Evolutionary conservation across 257 asterid species (phyloP), one percentile per base, ranked within the genome.

Genomic region (Galeopsis tetrahit): DNA sequence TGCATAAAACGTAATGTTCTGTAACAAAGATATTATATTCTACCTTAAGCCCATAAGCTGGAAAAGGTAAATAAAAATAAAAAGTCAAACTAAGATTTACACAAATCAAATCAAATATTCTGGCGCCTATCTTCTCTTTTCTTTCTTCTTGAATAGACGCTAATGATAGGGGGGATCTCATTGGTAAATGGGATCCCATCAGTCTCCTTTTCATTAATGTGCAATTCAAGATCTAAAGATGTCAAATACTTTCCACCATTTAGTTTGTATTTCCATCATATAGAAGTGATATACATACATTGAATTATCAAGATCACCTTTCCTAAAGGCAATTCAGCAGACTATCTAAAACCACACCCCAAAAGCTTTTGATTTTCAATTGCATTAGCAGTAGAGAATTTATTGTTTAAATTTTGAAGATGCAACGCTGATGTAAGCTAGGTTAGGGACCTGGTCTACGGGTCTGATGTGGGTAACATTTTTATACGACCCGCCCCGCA

Each of bases 281-380:
- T 46, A 68, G 2, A 42, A 49, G 17, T 10, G 21, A 58, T 1
- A 36, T 17, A 38, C 3, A 31, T 63, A 63, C 57, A 51, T 34
- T 28, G 2, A 31, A 38, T 40, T 63, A 53, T 53, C 38, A 57
- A 34, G 73, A 48, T 11, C 46, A 59, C 31, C 34, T 68, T 51
- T 53, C 35, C 9, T 32, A 4, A 1, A 32, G 17, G 58, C 6
- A 34, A 63, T 36, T 53, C 55, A 7, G 39, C 39, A 14, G 43
- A 10, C 58, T 55, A 38, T 14, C 44, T 2, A 51, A 35, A 55
- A 10, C 58, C 57, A 13, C 13, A 13, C 34, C 51, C 35, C 48
- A 46, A 14, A 59, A 66, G 10, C 31, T 15, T 51, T 51, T 51
- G 21, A n/a, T 10, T 5, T 51, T 51, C 31, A n/a, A 51, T 51